Evolutionary conservation across 2,329 filamentous ascomycete genomes (phyloP).

Genomic region (Penicillium capsulatum): DNA sequence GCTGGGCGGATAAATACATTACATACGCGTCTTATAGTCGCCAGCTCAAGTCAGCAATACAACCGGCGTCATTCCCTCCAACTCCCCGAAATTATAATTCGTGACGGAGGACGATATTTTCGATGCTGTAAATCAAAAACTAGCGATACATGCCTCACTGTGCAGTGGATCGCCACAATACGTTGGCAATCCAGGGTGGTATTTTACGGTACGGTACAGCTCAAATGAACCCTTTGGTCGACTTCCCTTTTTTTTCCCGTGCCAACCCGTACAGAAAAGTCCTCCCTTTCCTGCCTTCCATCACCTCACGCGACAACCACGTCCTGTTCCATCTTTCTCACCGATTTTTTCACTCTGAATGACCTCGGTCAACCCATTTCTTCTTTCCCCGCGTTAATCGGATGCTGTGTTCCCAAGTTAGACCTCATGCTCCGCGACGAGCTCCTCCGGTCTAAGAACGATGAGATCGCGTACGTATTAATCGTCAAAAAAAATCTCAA

Average conservation of each 20-base stretch:
- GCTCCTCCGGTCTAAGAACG: slow-evolving; percentile 48
- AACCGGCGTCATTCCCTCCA: neutral
- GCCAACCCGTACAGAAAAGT: slow-evolving; percentile 30
- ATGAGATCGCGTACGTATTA: slow-evolving; percentile 50
- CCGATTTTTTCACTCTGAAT: slow-evolving; percentile 45
- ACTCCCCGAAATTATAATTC: neutral
- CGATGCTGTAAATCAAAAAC: no score
- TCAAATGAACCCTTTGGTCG: slow-evolving; percentile 1
- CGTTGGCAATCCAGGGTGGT: neutral
- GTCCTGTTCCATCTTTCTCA: slow-evolving; percentile 43
- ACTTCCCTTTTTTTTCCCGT: slow-evolving; percentile 15
- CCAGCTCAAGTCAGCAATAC: neutral
- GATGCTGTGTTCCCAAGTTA: slow-evolving; percentile 47
- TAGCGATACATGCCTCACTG: no score
- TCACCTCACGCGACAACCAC: slow-evolving; percentile 39
- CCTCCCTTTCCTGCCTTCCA: slow-evolving; percentile 32
- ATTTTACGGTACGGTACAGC: slow-evolving; percentile 3
- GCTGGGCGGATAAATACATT: slow-evolving; percentile 7
- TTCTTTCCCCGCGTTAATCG: slow-evolving; percentile 48
- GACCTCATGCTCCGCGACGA: slow-evolving; percentile 49
- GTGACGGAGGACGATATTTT: neutral
- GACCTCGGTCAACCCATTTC: slow-evolving; percentile 37
- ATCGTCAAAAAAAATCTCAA: slow-evolving; percentile 31
- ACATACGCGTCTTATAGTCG: slow-evolving; percentile 13
- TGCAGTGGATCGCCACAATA: no score